Conservation (phyloP, 352 stramenopile genomes). For the Phytophthora hibernalis region DNA sequence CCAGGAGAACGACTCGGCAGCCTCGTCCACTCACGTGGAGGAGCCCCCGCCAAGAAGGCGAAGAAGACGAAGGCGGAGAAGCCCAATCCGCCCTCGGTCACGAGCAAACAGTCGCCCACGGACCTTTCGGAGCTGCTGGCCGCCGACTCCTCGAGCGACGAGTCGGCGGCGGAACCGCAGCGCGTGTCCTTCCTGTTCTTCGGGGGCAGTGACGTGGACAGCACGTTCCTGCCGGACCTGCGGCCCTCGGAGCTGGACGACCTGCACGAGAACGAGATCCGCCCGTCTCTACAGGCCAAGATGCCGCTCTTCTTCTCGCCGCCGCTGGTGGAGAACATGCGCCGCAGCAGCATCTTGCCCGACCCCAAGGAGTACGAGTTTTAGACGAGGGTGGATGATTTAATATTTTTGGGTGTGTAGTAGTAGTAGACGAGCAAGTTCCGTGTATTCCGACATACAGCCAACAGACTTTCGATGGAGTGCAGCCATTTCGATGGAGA, state of each 20-base stretch:
- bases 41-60: slow-evolving; percentile 25
- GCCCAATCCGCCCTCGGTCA: slow-evolving; percentile 7
- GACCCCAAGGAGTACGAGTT: slow-evolving; percentile 70
- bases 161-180: slow-evolving; percentile 26
- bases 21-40: slow-evolving; percentile 15
- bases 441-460: slow-evolving; percentile 32
- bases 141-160: slow-evolving; percentile 37
- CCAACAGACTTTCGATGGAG: slow-evolving; percentile 8
- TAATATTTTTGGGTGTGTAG: slow-evolving; percentile 44
- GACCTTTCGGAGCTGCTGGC: slow-evolving; percentile 38
- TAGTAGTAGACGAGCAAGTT: slow-evolving; percentile 33
- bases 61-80: slow-evolving; percentile 30
- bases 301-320: slow-evolving; percentile 78
- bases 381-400: slow-evolving; percentile 39
- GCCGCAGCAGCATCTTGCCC: slow-evolving; percentile 51
- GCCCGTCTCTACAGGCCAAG: slow-evolving; percentile 58
- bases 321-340: slow-evolving; percentile 46
- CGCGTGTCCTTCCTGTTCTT: slow-evolving; percentile 68
- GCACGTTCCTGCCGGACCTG: slow-evolving; percentile 56
- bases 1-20: slow-evolving; percentile 27
- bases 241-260: slow-evolving; percentile 41
- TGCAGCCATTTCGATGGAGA: slow-evolving; percentile 20
- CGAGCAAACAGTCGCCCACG: slow-evolving; percentile 32
- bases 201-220: slow-evolving; percentile 59
- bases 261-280: slow-evolving; percentile 62